Base-by-base conservation (phyloP, 2,329 filamentous ascomycete species). In the Aciculosporium take region DNA sequence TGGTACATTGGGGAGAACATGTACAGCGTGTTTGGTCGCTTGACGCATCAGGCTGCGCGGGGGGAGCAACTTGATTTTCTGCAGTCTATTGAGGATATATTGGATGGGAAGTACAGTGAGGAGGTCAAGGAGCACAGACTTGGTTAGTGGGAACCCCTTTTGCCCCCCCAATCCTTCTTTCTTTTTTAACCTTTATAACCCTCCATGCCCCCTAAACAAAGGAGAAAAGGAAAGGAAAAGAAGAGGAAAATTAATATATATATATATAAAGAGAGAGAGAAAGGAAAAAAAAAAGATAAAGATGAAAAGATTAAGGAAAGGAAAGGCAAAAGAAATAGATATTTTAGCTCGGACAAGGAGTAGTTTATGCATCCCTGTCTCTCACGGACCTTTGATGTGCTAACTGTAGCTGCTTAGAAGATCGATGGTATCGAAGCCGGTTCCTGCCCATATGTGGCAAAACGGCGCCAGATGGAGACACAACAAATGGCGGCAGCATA, bases 371-470 rank as follows among this genome's bases (percentile, higher is more conserved):
- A n/a, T n/a, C n/a, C n/a, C n/a, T n/a, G n/a, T n/a, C 24, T 10
- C 24, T 10, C 24, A 10, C n/a, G 20, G 17, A 13, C 13, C n/a
- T 6, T 9, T 15, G n/a, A 12, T 10, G n/a, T 18, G 18, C 46
- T 48, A 24, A 47, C 41, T 17, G 0, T 17, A 12, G 21, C 23
- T 17, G 5, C 51, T 20, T 49, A 73, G 69, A 72, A 32, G 69
- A 72, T 20, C 72, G 78, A 4, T 85, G 76, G 68, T 86, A 79
- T 52, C 71, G 81, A 34, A 87, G 81, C 1, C 71, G 81, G 7
- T 75, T 87, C 46, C 67, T 84, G 7, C 81, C 83, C 1, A 67
- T 84, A 28, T 58, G 74, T 18, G 71, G 68, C 12, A 74, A 76
- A 41, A 69, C 71, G 34, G 64, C 70, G 2, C 63, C 65, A 24